Base-by-base conservation (phyloP, 768 basidiomycete species). In the Suillus sp. region DNA sequence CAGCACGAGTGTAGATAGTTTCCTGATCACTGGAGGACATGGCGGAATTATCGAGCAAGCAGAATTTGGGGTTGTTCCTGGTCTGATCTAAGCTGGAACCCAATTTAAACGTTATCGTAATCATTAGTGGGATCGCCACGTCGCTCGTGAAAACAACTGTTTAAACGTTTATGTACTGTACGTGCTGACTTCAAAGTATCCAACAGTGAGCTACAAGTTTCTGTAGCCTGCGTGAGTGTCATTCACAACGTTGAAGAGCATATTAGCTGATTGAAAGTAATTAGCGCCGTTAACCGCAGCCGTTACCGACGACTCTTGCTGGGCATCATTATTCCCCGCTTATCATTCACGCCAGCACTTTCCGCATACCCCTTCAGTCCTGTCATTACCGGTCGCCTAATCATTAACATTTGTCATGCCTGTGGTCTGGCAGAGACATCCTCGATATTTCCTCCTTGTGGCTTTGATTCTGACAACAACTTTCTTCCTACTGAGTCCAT, bases 381-480 rank as follows among this genome's bases (percentile, higher is more conserved):
- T 62, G 60, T 63, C 62, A 11, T 61, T 62, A 63, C 61, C 27
- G 35, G n/a, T 62, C 14, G 14, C 27, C 9, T 51, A 51, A 30
- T 47, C 37, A 48, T 56, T 16, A 43, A 25, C 40, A 22, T 38
- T n/a, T 14, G 48, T 34, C n/a, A 77, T 77, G 75, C 74, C 74
- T 40, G 60, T 56, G 32, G 60, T 66, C 35, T 78, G 77, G 75
- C 71, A 76, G 62, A 79, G 83, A 62, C 84, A 86, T 70, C 85
- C 85, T 34, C 81, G 84, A 67, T 86, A 86, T 73, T 71, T 78
- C 62, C 64, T 84, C 63, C 71, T 80, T 68, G 72, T 84, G 56
- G 71, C 78, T 40, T 54, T 79, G 62, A 73, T 79, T 45, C 77
- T 85, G 50, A 64, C 78, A 56, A 72, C 76, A 51, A 79, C 84